Conservation (phyloP, 169 alveolate genomes). For the Babesia sp. region DNA sequence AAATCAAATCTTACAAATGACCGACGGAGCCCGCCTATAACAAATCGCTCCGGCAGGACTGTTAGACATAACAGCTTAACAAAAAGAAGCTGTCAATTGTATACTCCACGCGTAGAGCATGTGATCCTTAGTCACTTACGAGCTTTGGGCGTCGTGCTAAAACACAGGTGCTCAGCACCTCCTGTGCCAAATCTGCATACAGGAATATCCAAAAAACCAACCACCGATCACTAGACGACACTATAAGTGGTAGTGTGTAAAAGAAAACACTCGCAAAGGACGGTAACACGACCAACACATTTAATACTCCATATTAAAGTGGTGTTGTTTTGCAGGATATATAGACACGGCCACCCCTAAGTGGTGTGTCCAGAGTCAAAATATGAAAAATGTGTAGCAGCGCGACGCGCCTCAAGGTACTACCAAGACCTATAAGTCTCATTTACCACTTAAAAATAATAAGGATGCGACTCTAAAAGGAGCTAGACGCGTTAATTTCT, state of each 20-base stretch:
- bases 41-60: too few species aligned
- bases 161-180: not conserved
- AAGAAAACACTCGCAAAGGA: not conserved
- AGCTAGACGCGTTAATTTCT: too few species aligned
- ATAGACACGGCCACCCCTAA: not conserved
- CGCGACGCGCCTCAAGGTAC: conserved; percentile 7
- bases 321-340: not conserved
- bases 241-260: not conserved
- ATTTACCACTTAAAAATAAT: not conserved
- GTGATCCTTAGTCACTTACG: too few species aligned
- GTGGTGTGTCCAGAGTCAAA: not conserved
- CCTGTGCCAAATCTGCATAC: not conserved
- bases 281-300: not conserved
- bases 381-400: conserved; percentile 1
- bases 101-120: too few species aligned
- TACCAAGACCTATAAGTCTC: not conserved
- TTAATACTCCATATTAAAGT: not conserved
- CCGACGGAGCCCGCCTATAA: too few species aligned
- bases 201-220: not conserved
- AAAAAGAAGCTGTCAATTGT: too few species aligned
- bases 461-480: too few species aligned
- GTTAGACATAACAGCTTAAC: too few species aligned
- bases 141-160: too few species aligned
- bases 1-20: not conserved
- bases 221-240: not conserved